A percentile compares a stretch with the other conserved stretches of the same genome.
phyloP scores from a whole-genome alignment of 208 protist species.

The Acanthamoeba sp. region DNA sequence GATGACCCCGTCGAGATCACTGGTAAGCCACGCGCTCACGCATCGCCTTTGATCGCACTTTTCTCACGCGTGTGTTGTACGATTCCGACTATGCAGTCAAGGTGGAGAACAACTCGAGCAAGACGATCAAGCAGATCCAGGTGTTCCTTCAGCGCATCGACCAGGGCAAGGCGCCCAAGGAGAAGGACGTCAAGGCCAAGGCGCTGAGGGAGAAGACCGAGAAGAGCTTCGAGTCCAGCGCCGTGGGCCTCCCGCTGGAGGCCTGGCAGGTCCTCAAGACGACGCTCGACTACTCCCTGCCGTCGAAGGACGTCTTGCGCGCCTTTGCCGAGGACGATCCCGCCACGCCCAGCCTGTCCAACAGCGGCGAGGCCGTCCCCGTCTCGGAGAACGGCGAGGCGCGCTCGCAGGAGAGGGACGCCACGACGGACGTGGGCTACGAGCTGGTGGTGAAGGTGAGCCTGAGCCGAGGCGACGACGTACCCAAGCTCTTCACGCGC shows the following conservation, averaged over 20 bases:
- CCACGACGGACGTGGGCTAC: neutral
- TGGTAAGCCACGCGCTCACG: neutral
- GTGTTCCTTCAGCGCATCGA: neutral
- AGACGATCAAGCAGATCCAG: constrained; percentile 41
- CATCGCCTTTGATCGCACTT: neutral
- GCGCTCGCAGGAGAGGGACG: neutral
- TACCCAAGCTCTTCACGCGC: constrained; percentile 41
- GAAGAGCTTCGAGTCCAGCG: neutral
- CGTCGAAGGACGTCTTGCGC: constrained; percentile 5
- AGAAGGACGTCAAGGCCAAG: neutral
- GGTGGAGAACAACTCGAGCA: constrained; percentile 48
- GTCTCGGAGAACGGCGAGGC: neutral
- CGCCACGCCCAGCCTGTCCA: neutral
- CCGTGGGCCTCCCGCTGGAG: neutral
- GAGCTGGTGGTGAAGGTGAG: constrained; percentile 38
- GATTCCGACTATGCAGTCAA: neutral
- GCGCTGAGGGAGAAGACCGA: constrained; percentile 13
- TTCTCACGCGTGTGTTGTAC: neutral
- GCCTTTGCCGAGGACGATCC: neutral
- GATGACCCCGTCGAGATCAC: constrained; percentile 23
- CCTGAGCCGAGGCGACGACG: constrained; percentile 18
- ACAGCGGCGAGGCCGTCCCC: neutral
- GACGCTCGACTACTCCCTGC: neutral
- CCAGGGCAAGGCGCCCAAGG: constrained; percentile 13
- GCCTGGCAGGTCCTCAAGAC: constrained; percentile 34